phyloP scores from a whole-genome alignment of 352 stramenopile species.

The Thalassiosira exigua region DNA sequence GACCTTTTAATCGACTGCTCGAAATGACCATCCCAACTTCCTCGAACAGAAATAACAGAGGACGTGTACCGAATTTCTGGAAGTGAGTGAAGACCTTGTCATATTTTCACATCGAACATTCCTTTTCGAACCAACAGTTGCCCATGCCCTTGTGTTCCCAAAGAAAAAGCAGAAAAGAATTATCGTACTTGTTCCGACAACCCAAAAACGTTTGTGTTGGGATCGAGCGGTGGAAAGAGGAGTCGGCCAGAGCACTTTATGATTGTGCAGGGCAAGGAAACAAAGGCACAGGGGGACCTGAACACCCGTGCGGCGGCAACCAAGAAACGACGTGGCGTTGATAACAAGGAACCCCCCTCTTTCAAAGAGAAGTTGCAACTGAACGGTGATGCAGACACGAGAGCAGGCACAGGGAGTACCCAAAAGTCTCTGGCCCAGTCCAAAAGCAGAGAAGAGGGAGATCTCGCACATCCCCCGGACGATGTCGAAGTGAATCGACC shows the following conservation, averaged over 20 bases:
- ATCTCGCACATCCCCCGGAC: background rate
- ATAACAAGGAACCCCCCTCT: background rate
- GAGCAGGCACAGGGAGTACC: background rate
- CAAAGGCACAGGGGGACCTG: background rate
- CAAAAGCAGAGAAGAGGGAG: background rate
- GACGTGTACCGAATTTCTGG: background rate
- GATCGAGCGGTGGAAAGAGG: background rate
- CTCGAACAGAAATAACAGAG: background rate
- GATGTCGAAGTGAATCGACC: background rate
- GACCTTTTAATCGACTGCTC: background rate
- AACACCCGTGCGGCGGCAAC: background rate
- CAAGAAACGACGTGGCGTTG: background rate
- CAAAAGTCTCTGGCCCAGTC: background rate
- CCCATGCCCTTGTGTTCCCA: no score
- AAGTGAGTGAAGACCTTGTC: background rate
- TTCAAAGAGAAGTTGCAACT: conserved; percentile 11
- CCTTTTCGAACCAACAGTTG: no score
- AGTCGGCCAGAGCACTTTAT: background rate
- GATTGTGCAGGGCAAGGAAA: background rate
- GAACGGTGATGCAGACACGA: background rate
- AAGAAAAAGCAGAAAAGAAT: background rate
- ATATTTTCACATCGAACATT: background rate
- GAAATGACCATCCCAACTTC: background rate
- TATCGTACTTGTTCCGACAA: no score
- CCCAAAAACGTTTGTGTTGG: background rate